Base-by-base conservation (phyloP, 1,139 yeast genomes). In the Eremothecium cymbalariae region DNA sequence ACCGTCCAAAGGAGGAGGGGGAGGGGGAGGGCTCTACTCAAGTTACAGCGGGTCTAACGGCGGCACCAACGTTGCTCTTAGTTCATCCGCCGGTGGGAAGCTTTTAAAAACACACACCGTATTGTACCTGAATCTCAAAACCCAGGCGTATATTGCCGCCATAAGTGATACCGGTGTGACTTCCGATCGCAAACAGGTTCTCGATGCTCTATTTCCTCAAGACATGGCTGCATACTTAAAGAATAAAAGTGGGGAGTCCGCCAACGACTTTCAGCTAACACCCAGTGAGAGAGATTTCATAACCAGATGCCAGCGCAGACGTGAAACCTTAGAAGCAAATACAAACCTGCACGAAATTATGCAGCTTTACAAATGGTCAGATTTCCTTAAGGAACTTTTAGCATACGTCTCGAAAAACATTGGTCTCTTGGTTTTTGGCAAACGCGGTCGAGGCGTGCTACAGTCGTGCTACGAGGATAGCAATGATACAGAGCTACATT, bases 91-190 rank as follows among this genome's bases (percentile, higher is more conserved):
- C 27, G 43, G 46, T 19, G 56, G 58, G 18, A 78, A 83, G 46
- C 64, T 90, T 30, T 63, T 84, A 41, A 86, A 86, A 55, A 75
- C 82, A 5, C 94, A 83, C 47, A 86, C 94, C 0, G 76, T 74
- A 2, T 60, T 90, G 36, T 85, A 70, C 48, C 65, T 90, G 34
- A 96, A 90, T 48, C 67, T 90, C 52, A 90, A 90, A 55, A 90
- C 98, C 0, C 98, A 90, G 59, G 95, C 95, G 0, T 90, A 77
- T 51, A 86, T 90, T 17, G 79, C 95, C 0, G 95, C 94, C 0
- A 62, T 88, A 43, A 84, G 80, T 47, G 33, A 30, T 14, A 9
- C 17, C 5, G 22, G 29, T 13, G 8, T 36, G 20, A 35, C 46
- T 29, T 68, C 84, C 15, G 43, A 42, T 2, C 69, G 76, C 46